Base-by-base conservation (phyloP, 1,139 yeast genomes). In the Entelexis paramagnoliae region DNA sequence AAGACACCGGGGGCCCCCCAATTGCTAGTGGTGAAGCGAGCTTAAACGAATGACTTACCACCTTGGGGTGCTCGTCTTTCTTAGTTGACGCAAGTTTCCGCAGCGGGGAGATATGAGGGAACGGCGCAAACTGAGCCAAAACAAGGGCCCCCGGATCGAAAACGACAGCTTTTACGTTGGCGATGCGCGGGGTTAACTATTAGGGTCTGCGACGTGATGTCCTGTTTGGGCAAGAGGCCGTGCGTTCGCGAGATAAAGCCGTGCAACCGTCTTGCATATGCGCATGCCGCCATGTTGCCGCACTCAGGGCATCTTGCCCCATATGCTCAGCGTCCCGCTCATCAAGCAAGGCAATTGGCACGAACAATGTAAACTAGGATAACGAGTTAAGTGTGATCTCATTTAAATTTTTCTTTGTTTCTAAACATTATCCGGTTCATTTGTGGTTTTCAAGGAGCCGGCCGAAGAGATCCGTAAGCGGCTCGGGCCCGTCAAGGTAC, bases 401-500 rank as follows among this genome's bases (percentile, higher is more conserved):
- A n/a, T 22, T 22, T 22, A 6, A 22, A 6, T 22, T 22, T 22
- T 22, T 22, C 6, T 22, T 22, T 22, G 24, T 22, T 22, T 6
- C 24, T 22, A 22, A 6, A 6, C 4, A 22, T 22, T 22, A 22
- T n/a, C n/a, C n/a, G n/a, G n/a, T 22, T 22, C 24, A 22, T 22
- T 22, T 22, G 42, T 66, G 55, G 32, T 35, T 53, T 42, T 28
- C 35, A 4, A 30, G 8, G 9, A 42, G 38, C 22, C 10, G 17
- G 5, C 51, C 52, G 57, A 63, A 67, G 19, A 60, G 50, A 36
- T 59, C 63, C 47, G 49, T 51, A 34, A 67, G 56, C 44, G 49
- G 55, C 14, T 51, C 50, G 1, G 68, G 60, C 5, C 66, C 66
- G 17, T 58, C 56, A 10, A 59, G 48, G n/a, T 65, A 68, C 3